Percentiles rank a stretch among this genome's conserved stretches.
These are phyloP conservation scores for Xylaria flabelliformis DNA, from an alignment of 495 filamentous ascomycete species.

Conservation along the genomic window DNA sequence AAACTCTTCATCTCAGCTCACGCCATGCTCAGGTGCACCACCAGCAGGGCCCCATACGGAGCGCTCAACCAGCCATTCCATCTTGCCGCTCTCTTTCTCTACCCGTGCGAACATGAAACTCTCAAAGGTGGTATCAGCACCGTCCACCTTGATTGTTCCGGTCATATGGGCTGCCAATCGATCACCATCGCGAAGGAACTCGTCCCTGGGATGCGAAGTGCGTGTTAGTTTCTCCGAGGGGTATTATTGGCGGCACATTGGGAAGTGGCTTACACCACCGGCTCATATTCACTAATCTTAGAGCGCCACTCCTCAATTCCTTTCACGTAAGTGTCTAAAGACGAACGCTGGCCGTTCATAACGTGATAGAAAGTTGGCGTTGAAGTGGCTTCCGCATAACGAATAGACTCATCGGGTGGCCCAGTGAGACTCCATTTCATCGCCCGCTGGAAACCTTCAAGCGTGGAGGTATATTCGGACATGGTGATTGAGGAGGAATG, in stretches of 20 bases:
- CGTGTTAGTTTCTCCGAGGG: not conserved
- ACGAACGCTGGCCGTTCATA: not conserved
- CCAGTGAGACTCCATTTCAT: constrained; percentile 36
- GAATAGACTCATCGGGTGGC: constrained; percentile 28
- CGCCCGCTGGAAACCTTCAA: constrained; percentile 36
- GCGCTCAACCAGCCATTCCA: constrained; percentile 37
- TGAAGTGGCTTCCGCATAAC: constrained; percentile 26
- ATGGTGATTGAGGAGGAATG: constrained; percentile 19
- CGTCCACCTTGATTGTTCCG: constrained; percentile 35
- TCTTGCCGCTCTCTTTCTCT: constrained; percentile 32
- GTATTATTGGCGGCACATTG: not conserved
- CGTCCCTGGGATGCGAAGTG: constrained; percentile 30
- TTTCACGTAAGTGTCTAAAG: constrained; percentile 32
- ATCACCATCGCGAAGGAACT: constrained; percentile 15
- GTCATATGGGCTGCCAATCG: constrained; percentile 34
- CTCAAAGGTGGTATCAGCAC: constrained; percentile 32
- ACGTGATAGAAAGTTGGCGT: constrained; percentile 2
- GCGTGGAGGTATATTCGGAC: constrained; percentile 34
- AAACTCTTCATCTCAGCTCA: not conserved
- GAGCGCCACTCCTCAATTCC: constrained; percentile 37
- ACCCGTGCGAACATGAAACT: constrained; percentile 40
- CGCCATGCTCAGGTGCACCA: constrained; percentile 3
- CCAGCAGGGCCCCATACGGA: constrained; percentile 32
- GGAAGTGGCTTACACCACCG: constrained; percentile 32
- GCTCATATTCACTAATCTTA: constrained; percentile 36